Evolutionary conservation across 768 basidiomycete genomes (phyloP), one percentile per base, ranked within the genome.

Genomic region (Kwoniella europaea): DNA sequence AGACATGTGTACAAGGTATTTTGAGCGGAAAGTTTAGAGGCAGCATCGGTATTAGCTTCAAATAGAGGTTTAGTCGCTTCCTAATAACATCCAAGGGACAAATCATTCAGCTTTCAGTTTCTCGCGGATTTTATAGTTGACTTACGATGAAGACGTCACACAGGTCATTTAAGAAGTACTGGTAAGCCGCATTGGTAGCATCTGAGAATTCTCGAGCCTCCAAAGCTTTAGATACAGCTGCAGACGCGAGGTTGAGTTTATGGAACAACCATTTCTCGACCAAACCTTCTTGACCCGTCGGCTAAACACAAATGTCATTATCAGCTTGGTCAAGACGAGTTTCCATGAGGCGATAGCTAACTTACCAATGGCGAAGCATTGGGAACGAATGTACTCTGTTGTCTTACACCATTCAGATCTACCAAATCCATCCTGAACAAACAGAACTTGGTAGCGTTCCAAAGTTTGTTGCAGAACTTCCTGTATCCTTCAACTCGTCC

Each of bases 401-500:
- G 76, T 27, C 81, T 64, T 18, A 70, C 68, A 65, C 82, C 82
- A 12, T 81, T 81, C 18, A 83, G 71, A 55, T 82, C 78, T 63
- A 83, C 79, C 44, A 82, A 89, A 67, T 94, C 94, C 42, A 99
- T 86, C 85, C 96, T 96, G 83, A 98, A 89, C 91, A 98, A 94
- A n/a, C 95, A 96, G 77, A 99, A 98, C 84, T 95, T 95, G 59
- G 94, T 98, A 1, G 97, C 97, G 81, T 99, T 99, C 88, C 96
- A 98, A 29, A 98, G 90, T 86, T 98, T 98, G 86, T 99, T 99
- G 86, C 97, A 98, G 87, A 99, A 99, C 85, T 98, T 98, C 84
- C 97, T 90, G 84, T 98, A 98, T 2, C 95, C 97, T 85, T 98
- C 95, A 42, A 98, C 94, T 63, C 94, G 90, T 72, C 93, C 84